Evolutionary conservation across 139 green algal genomes (phyloP).

Genomic region (Chlorella ohadii): DNA sequence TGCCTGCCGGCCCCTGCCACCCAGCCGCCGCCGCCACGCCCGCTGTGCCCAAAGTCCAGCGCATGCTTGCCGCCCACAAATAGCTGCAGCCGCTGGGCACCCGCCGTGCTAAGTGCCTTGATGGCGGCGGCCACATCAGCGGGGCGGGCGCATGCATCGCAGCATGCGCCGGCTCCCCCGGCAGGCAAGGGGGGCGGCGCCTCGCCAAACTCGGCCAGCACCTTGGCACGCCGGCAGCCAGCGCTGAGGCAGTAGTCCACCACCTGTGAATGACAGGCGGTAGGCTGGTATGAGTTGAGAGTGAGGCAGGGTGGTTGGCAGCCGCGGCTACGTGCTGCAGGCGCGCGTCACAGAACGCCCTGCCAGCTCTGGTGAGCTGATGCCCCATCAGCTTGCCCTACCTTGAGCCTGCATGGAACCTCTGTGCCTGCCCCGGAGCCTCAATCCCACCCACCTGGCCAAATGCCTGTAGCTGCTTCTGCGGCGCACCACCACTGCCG

Average conservation of each 20-base stretch:
- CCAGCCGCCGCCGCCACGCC: neutral
- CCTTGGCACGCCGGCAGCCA: conserved; percentile 54
- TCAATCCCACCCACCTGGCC: conserved; percentile 1
- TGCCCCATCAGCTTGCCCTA: too few relatives aligned
- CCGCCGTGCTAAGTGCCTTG: neutral
- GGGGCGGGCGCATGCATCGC: conserved; percentile 60
- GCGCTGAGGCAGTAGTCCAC: conserved; percentile 54
- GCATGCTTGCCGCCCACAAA: neutral
- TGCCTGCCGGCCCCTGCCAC: neutral
- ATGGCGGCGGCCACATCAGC: conserved; percentile 9
- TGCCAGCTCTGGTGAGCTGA: too few relatives aligned
- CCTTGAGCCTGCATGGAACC: too few relatives aligned
- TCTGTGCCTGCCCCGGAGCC: too few relatives aligned
- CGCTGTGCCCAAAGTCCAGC: neutral
- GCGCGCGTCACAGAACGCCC: too few relatives aligned
- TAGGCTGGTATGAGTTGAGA: neutral
- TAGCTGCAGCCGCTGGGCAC: conserved; percentile 22
- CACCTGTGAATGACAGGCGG: conserved; percentile 32
- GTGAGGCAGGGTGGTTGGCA: too few relatives aligned
- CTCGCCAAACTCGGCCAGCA: conserved; percentile 78
- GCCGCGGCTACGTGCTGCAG: too few relatives aligned
- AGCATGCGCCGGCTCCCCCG: conserved; percentile 37
- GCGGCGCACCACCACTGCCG: neutral
- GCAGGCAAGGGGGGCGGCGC: neutral
- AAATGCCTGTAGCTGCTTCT: conserved; percentile 30